phyloP scores from a whole-genome alignment of 2,329 filamentous ascomycete genomes.

The Ceratocystiopsis brevicomis region DNA sequence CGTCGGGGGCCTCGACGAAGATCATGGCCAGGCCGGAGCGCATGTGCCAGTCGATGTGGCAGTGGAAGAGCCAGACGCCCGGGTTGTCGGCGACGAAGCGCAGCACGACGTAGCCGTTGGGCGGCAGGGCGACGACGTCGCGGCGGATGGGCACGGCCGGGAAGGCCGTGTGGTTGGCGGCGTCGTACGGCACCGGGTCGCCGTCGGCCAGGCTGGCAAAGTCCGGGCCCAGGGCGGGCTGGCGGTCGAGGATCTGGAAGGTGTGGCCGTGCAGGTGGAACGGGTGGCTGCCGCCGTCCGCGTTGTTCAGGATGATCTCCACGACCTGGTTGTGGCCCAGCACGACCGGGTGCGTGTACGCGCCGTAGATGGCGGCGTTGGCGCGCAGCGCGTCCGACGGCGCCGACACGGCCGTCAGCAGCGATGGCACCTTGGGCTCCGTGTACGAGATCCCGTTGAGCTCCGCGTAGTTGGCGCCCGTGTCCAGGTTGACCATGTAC shows the following conservation, averaged over 20 bases:
- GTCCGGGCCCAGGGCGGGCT: conserved; percentile 37
- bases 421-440: conserved; percentile 53
- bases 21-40: conserved; percentile 46
- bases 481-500: conserved; percentile 44
- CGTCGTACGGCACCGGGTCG: conserved; percentile 14
- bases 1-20: conserved; percentile 42
- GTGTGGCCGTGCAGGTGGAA: conserved; percentile 65
- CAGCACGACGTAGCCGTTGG: conserved; percentile 48
- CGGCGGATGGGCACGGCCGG: conserved; percentile 41
- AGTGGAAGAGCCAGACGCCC: conserved; percentile 47
- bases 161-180: conserved; percentile 19
- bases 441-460: conserved; percentile 66
- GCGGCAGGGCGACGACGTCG: conserved; percentile 47
- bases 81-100: conserved; percentile 51
- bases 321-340: conserved; percentile 49
- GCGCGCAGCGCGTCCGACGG: conserved; percentile 31
- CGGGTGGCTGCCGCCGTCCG: conserved; percentile 50
- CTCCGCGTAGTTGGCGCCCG: conserved; percentile 31
- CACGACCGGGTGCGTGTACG: conserved; percentile 46
- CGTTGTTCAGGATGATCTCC: conserved; percentile 60
- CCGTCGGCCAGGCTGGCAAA: conserved; percentile 28
- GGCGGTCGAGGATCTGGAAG: conserved; percentile 43
- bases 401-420: conserved; percentile 55
- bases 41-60: conserved; percentile 66
- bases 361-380: conserved; percentile 44